Percentiles rank a stretch among this genome's conserved stretches.
phyloP scores from a whole-genome alignment of 2,329 filamentous ascomycete species.

The Colletotrichum sidae region DNA sequence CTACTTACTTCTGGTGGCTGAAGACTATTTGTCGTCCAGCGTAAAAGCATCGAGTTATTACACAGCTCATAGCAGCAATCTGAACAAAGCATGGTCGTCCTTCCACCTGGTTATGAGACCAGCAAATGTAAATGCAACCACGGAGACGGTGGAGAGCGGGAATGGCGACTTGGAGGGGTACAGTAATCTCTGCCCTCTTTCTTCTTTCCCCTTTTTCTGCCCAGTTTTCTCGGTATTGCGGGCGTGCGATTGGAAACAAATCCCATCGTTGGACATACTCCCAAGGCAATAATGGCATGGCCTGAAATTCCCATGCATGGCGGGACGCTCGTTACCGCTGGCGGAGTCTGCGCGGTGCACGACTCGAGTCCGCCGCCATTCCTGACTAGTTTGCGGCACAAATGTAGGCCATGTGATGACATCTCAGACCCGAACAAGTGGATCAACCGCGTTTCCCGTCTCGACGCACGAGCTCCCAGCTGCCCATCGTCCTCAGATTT shows the following conservation, averaged over 20 bases:
- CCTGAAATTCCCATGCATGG: too few species aligned
- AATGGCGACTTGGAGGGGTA: constrained; percentile 3
- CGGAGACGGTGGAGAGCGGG: constrained; percentile 3
- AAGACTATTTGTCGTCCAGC: too few species aligned
- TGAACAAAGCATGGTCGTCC: too few species aligned
- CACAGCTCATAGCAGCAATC: too few species aligned
- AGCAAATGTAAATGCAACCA: background rate
- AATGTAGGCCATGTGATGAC: constrained; percentile 32
- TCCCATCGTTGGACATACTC: background rate
- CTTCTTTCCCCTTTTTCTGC: background rate
- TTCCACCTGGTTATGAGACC: background rate
- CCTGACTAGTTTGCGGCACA: constrained; percentile 32
- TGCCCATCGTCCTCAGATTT: background rate
- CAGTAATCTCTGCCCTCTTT: background rate
- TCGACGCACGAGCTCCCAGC: constrained; percentile 9
- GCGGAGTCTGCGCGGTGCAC: constrained; percentile 6
- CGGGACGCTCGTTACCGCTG: too few species aligned
- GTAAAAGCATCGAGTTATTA: too few species aligned
- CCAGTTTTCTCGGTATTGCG: constrained; percentile 16
- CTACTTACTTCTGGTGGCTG: too few species aligned
- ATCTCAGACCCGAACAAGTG: constrained; percentile 36
- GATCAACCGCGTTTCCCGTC: constrained; percentile 29
- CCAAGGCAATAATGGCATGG: background rate
- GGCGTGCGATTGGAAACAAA: constrained; percentile 13
- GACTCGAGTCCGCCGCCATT: constrained; percentile 29